Evolutionary conservation across 2,329 filamentous ascomycete species (phyloP).

Genomic region (Teratosphaeria zuluensis): DNA sequence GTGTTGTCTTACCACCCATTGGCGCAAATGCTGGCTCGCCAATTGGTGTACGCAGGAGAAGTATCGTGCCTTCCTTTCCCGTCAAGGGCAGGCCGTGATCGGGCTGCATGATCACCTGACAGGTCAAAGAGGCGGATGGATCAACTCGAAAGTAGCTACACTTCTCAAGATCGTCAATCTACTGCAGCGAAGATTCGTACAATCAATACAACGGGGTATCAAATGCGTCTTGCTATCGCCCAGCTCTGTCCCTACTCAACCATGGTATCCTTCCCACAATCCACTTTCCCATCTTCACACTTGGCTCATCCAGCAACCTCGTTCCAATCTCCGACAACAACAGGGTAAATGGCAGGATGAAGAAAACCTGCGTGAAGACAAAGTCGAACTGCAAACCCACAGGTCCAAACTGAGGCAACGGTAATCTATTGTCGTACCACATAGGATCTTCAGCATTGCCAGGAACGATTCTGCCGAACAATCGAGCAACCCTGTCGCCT

Average conservation of each 20-base stretch:
- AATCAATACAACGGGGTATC: not conserved
- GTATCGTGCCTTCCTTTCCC: not conserved
- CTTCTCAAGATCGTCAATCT: too few relatives aligned
- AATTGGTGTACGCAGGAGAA: not conserved
- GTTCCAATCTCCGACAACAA: conserved; percentile 50
- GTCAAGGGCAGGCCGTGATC: not conserved
- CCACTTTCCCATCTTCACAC: conserved; percentile 49
- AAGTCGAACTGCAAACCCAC: conserved; percentile 42
- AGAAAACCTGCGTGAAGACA: conserved; percentile 46
- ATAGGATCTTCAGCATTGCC: conserved; percentile 31
- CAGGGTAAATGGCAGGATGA: conserved; percentile 42
- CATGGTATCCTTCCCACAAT: conserved; percentile 30
- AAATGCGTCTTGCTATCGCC: not conserved
- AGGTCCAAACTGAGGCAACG: conserved; percentile 46
- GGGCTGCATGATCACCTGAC: not conserved
- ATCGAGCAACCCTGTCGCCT: conserved; percentile 46
- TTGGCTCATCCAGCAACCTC: conserved; percentile 46
- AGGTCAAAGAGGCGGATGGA: too few relatives aligned
- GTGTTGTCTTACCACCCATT: not conserved
- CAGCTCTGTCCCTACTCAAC: not conserved
- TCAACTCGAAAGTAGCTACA: too few relatives aligned
- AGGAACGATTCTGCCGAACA: conserved; percentile 32
- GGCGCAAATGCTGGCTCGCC: not conserved
- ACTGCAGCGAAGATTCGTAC: too few relatives aligned
- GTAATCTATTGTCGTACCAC: conserved; percentile 44